These are phyloP conservation scores for Dillenia turbinata DNA, from an alignment of 164 flowering plant species.

Conservation along the genomic window DNA sequence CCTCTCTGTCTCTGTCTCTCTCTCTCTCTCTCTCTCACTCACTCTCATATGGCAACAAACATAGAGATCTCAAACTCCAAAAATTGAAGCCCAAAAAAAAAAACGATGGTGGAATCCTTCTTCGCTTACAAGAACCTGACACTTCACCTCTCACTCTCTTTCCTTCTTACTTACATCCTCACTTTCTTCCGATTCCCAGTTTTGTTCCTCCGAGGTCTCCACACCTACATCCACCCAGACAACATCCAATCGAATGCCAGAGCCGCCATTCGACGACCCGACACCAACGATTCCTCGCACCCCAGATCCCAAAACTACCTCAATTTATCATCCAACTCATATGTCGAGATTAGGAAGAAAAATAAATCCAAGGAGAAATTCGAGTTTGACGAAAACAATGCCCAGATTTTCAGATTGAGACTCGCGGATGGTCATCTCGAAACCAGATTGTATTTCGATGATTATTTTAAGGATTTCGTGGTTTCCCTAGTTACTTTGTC, in stretches of 20 bases:
- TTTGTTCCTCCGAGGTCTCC: constrained; percentile 58
- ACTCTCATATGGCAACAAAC: too few relatives aligned
- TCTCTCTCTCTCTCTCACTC: too few relatives aligned
- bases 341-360: constrained; percentile 37
- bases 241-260: constrained; percentile 27
- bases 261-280: constrained; percentile 77
- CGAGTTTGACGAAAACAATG: constrained; percentile 84
- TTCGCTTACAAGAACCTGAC: constrained; percentile 30
- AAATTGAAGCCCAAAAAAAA: background rate
- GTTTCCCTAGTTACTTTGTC: constrained; percentile 37
- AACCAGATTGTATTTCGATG: constrained; percentile 51
- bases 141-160: constrained; percentile 40
- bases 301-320: constrained; percentile 23
- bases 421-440: constrained; percentile 59
- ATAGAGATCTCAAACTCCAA: too few relatives aligned
- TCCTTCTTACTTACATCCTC: constrained; percentile 41
- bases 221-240: constrained; percentile 88
- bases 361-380: constrained; percentile 52
- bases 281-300: constrained; percentile 19
- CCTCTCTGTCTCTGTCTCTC: too few relatives aligned
- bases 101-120: constrained; percentile 6
- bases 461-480: constrained; percentile 37
- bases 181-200: constrained; percentile 51
- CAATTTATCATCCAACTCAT: constrained; percentile 18
- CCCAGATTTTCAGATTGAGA: constrained; percentile 88